Base-by-base conservation (phyloP, 805 yeast genomes). In the Zygotorulaspora chibaensis region DNA sequence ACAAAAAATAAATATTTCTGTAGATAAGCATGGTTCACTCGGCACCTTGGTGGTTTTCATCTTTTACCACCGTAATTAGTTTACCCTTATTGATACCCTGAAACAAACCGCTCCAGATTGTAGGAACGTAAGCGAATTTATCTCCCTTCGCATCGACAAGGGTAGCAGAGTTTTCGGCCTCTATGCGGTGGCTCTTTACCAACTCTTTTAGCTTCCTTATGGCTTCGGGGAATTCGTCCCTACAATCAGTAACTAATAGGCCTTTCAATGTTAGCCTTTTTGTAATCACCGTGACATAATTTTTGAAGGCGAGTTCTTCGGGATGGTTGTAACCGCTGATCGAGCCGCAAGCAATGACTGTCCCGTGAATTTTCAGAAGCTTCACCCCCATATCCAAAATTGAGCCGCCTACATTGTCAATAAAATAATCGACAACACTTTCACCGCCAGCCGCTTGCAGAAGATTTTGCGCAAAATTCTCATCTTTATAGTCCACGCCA, bases 341-440 rank as follows among this genome's bases (percentile, higher is more conserved):
- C 11, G 81, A 72, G 50, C 87, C 87, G 65, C 84, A 79, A n/a
- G 79, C 81, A 44, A 80, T 58, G 34, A 83, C 65, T 29, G 60
- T 65, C 35, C 79, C 81, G 33, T 57, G 60, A 7, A 59, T 61
- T 51, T 69, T 76, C 48, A 67, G 38, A 40, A 57, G 45, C 10
- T 48, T 47, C 46, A 72, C 57, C 42, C 75, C 74, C 20, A 67
- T 61, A 52, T 75, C 78, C 55, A 81, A 68, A 16, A 76, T 69
- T 42, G 71, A 69, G 35, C 87, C 87, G 39, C 87, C 87, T 29
- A 82, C 87, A 52, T 76, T 76, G 58, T 82, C 88, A 50, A 71
- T 78, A 61, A 73, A 80, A 33, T 72, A 68, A 54, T 79, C 81
- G 31, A 75, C 74, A 42, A 69, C 71, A 45, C 76, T 72, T 10